Base-by-base conservation (phyloP, 2,329 filamentous ascomycete species). In the Paracoccidioides brasiliensis region DNA sequence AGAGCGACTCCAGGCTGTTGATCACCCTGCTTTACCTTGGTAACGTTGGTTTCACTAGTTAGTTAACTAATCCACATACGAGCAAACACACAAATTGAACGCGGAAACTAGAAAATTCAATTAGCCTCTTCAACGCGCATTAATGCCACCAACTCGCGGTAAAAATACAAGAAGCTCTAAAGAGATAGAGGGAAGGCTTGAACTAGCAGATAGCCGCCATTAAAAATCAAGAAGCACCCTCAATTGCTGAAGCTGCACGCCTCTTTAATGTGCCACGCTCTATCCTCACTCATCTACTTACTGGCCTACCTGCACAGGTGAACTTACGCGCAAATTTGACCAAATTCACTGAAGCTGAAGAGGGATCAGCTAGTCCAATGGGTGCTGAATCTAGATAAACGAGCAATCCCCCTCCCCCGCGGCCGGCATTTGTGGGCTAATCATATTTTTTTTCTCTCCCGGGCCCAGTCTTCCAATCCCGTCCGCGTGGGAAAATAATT, bases 191-290 rank as follows among this genome's bases (percentile, higher is more conserved):
- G 53, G 53, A 50, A 57, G 45, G 41, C 50, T 55, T 51, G 32
- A 44, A 43, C 33, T 57, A 12, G 38, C 51, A 37, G 2, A 51
- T 55, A 33, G 3, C 14, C 41, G 53, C 55, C 44, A 15, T 57
- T 5, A 45, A 57, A 44, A 57, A 57, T 51, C n/a, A 57, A 43
- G 44, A 57, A 57, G 43, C 55, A 51, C 22, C 14, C 53, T 42
- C 32, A 22, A 55, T 57, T 57, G 37, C 14, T 55, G 53, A 55
- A 57, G 55, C 55, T 41, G 53, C 52, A 37, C 12, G 37, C 12
- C 6, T 55, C 3, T 57, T 14, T 44, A 30, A 57, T 55, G 45
- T 57, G 4, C 53, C 44, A 15, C 28, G 15, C 30, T 28, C 52
- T 9, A 55, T 53, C 12, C 55, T 57, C 15, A 10, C n/a, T 5